Evolutionary conservation across 352 stramenopile species (phyloP).

Genomic region (Phytophthora pisi): DNA sequence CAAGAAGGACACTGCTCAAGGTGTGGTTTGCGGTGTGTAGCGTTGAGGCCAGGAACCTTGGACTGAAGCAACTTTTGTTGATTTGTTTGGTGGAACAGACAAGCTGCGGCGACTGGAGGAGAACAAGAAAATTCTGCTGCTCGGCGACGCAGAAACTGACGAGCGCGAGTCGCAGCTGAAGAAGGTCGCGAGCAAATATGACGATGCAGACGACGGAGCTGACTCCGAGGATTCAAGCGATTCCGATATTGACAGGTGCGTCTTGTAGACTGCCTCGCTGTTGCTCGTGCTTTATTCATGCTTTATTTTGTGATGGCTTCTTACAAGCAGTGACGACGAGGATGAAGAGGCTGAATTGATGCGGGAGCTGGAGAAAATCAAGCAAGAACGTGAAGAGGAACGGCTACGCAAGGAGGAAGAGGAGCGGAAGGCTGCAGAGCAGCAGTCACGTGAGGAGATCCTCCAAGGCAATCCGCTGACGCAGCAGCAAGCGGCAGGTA

Average conservation of each 20-base stretch:
- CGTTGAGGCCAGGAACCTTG: not conserved
- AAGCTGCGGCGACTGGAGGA: constrained; percentile 75
- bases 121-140: constrained; percentile 83
- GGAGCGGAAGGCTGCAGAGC: constrained; percentile 77
- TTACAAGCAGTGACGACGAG: constrained; percentile 80
- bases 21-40: constrained; percentile 18
- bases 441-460: constrained; percentile 91
- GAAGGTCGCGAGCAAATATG: constrained; percentile 89
- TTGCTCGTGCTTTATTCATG: too few relatives aligned
- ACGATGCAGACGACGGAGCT: constrained; percentile 89
- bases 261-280: not conserved
- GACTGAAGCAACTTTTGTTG: not conserved
- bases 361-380: constrained; percentile 98
- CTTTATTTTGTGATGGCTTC: too few relatives aligned
- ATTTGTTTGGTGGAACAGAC: constrained; percentile 32
- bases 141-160: constrained; percentile 76
- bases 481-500: constrained; percentile 44
- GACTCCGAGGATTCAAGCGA: constrained; percentile 72
- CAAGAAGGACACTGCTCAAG: constrained; percentile 80
- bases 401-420: constrained; percentile 90
- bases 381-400: constrained; percentile 94
- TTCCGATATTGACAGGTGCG: constrained; percentile 74
- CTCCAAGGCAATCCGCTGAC: constrained; percentile 95
- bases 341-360: constrained; percentile 98
- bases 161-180: constrained; percentile 87